phyloP scores from a whole-genome alignment of 2,329 filamentous ascomycete species.

The Ceratocystis eucalypticola region DNA sequence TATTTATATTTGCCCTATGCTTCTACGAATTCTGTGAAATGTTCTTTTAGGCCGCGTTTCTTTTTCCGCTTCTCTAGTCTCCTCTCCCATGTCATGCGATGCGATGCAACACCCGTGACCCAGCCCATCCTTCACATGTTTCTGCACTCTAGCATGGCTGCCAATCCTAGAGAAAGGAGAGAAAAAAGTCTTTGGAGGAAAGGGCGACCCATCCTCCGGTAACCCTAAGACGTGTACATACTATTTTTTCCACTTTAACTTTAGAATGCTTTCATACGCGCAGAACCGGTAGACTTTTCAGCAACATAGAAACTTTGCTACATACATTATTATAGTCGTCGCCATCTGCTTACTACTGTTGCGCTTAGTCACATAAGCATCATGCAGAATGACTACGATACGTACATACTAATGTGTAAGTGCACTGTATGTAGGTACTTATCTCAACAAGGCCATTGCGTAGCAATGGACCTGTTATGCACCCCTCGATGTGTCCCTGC shows the following conservation, averaged over 20 bases:
- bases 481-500: conserved; percentile 2
- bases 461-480: neutral
- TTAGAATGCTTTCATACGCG: no score
- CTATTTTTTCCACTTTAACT: no score
- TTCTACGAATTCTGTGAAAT: neutral
- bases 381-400: neutral
- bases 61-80: neutral
- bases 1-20: neutral
- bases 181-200: no score
- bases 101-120: neutral
- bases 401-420: neutral
- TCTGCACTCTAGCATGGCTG: neutral
- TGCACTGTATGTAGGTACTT: neutral
- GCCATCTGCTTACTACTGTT: neutral
- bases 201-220: neutral
- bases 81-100: conserved; percentile 2
- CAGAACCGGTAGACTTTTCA: no score
- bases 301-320: no score
- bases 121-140: no score
- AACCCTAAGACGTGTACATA: neutral
- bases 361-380: neutral
- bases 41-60: neutral
- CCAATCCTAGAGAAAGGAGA: neutral
- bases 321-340: no score
- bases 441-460: neutral